Conservation (phyloP, 1,284 basidiomycete species). For the Athelia sp. region DNA sequence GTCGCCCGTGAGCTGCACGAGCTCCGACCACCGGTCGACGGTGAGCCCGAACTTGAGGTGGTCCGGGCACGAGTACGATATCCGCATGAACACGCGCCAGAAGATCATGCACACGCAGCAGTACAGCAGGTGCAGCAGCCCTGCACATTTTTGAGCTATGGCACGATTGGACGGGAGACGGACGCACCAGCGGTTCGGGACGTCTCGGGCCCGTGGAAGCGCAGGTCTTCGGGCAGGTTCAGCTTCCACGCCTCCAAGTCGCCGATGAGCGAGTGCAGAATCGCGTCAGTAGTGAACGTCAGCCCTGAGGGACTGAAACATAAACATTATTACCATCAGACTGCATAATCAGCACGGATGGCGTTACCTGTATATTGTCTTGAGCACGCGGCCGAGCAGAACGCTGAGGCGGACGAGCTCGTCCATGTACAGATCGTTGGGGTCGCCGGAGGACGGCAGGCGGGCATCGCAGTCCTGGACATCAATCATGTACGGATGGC, state of each 20-base stretch:
- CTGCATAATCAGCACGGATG: too few species aligned
- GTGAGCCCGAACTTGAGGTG: slow-evolving; percentile 84
- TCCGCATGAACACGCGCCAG: slow-evolving; percentile 93
- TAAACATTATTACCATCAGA: too few species aligned
- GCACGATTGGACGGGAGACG: too few species aligned
- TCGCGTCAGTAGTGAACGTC: slow-evolving; percentile 75
- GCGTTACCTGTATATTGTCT: slow-evolving; percentile 90
- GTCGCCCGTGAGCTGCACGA: slow-evolving; percentile 71
- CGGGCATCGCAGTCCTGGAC: slow-evolving; percentile 91
- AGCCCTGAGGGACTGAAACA: slow-evolving; percentile 86
- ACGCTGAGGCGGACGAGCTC: slow-evolving; percentile 87
- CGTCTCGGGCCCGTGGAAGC: slow-evolving; percentile 67
- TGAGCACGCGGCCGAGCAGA: slow-evolving; percentile 81
- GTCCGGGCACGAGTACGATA: slow-evolving; percentile 81
- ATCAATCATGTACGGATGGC: slow-evolving; percentile 89
- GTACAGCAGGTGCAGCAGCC: slow-evolving; percentile 81
- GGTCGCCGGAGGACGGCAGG: slow-evolving; percentile 74
- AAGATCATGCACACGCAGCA: slow-evolving; percentile 88
- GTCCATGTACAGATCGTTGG: slow-evolving; percentile 71
- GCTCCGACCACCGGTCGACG: slow-evolving; percentile 71
- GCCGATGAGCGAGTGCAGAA: slow-evolving; percentile 60
- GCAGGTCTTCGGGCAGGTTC: slow-evolving; percentile 69
- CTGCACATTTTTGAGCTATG: too few species aligned
- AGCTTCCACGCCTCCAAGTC: slow-evolving; percentile 80
- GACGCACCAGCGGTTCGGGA: slow-evolving; percentile 49